Evolutionary conservation across 2,329 filamentous ascomycete genomes (phyloP).

Genomic region (Aspergillus sp.): DNA sequence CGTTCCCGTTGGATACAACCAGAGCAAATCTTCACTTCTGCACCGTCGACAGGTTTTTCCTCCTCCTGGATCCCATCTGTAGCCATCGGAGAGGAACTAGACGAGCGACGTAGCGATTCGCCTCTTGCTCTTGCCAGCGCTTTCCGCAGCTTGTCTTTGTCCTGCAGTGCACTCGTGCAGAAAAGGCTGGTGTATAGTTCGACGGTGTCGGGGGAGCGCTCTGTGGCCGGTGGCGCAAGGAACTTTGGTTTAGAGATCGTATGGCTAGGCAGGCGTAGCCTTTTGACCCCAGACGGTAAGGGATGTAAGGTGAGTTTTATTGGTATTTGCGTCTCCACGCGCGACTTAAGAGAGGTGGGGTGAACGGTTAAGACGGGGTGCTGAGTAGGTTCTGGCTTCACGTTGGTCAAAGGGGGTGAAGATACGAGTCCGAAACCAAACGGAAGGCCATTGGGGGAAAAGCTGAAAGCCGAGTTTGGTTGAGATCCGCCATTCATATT

Average conservation of each 20-base stretch:
- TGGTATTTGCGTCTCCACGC: conserved; percentile 94
- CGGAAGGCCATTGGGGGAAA: conserved; percentile 31
- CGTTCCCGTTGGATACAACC: conserved; percentile 91
- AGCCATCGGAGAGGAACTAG: conserved; percentile 38
- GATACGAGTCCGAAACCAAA: conserved; percentile 40
- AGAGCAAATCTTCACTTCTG: conserved; percentile 86
- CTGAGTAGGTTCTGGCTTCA: conserved; percentile 32
- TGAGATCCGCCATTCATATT: conserved; percentile 47
- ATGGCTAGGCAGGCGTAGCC: conserved; percentile 81
- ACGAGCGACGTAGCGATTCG: conserved; percentile 37
- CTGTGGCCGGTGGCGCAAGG: conserved; percentile 68
- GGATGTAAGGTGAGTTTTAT: conserved; percentile 77
- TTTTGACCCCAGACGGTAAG: conserved; percentile 72
- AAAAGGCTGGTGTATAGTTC: conserved; percentile 81
- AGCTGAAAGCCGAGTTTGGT: conserved; percentile 40
- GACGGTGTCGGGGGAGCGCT: conserved; percentile 69
- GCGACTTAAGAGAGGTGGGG: conserved; percentile 74
- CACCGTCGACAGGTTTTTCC: conserved; percentile 77
- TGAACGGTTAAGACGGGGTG: conserved; percentile 58
- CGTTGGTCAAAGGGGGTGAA: conserved; percentile 27
- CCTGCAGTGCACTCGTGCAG: conserved; percentile 88
- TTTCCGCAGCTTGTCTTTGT: conserved; percentile 63
- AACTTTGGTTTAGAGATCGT: conserved; percentile 95
- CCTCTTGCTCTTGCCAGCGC: conserved; percentile 63
- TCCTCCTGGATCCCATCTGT: conserved; percentile 61